phyloP scores from a whole-genome alignment of 306 rosid genomes.

The Cucumis hystrix region DNA sequence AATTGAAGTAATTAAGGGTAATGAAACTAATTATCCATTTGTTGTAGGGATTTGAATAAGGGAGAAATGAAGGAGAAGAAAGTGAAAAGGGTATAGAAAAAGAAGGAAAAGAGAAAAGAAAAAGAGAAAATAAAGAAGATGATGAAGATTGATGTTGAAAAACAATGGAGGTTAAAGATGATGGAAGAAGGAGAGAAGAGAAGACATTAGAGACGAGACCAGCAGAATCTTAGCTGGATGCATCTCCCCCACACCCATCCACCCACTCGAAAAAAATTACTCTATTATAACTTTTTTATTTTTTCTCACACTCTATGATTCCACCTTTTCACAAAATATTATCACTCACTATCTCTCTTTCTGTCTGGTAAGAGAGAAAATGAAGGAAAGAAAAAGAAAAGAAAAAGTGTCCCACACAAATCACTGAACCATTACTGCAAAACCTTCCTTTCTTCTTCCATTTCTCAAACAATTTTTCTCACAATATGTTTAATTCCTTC shows the following conservation, averaged over 20 bases:
- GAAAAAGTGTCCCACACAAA: constrained; percentile 3
- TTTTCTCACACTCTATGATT: not conserved
- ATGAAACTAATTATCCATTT: no score
- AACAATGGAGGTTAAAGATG: not conserved
- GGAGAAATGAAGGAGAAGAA: not conserved
- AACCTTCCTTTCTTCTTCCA: not conserved
- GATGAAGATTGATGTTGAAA: not conserved
- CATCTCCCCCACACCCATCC: constrained; percentile 18
- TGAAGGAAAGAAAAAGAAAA: not conserved
- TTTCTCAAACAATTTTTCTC: not conserved
- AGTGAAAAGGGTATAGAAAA: not conserved
- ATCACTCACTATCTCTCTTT: not conserved
- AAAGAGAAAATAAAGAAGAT: constrained; percentile 9
- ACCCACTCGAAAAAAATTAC: constrained; percentile 11
- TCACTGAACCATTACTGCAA: constrained; percentile 17
- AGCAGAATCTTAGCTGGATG: constrained; percentile 82
- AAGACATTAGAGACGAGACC: not conserved
- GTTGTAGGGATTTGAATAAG: not conserved
- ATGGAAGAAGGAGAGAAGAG: not conserved
- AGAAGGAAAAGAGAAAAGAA: not conserved
- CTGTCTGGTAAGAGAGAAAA: constrained; percentile 1
- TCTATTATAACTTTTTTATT: not conserved
- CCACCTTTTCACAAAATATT: constrained; percentile 12
- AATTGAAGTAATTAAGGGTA: no score
- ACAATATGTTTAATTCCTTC: constrained; percentile 32